Conservation (phyloP, 257 asterid species). For the Fraxinus americana region DNA sequence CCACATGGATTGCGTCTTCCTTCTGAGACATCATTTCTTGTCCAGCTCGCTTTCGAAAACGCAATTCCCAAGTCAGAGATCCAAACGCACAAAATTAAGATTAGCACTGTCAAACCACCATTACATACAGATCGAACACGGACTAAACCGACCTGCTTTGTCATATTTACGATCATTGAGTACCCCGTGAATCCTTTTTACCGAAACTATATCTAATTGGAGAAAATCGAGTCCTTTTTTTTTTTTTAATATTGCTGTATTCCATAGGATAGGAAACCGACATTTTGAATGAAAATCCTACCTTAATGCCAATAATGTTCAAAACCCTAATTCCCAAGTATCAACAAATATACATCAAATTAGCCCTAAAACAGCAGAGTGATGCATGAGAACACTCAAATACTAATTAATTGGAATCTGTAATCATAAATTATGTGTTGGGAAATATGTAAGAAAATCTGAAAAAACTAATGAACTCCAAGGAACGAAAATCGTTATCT, state of each 20-base stretch:
- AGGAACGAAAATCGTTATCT: too few relatives aligned
- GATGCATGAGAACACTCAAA: not conserved
- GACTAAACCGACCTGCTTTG: not conserved
- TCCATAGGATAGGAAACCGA: not conserved
- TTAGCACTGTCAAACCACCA: not conserved
- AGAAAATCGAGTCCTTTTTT: not conserved
- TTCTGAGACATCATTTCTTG: too few relatives aligned
- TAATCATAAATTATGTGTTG: too few relatives aligned
- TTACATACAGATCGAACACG: not conserved
- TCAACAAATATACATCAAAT: not conserved
- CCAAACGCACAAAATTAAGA: not conserved
- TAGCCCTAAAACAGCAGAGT: not conserved
- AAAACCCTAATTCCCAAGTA: not conserved
- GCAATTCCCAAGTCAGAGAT: not conserved
- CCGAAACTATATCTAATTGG: not conserved
- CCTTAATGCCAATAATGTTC: not conserved
- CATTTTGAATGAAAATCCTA: not conserved
- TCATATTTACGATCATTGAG: not conserved
- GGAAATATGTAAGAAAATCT: too few relatives aligned
- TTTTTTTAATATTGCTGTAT: not conserved
- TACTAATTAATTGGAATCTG: too few relatives aligned
- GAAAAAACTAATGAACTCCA: too few relatives aligned
- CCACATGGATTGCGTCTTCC: not conserved
- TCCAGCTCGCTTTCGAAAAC: not conserved
- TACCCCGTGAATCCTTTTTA: too few relatives aligned